Conservation (phyloP, 2,329 filamentous ascomycete species). For the Basipetospora chlamydospora region DNA sequence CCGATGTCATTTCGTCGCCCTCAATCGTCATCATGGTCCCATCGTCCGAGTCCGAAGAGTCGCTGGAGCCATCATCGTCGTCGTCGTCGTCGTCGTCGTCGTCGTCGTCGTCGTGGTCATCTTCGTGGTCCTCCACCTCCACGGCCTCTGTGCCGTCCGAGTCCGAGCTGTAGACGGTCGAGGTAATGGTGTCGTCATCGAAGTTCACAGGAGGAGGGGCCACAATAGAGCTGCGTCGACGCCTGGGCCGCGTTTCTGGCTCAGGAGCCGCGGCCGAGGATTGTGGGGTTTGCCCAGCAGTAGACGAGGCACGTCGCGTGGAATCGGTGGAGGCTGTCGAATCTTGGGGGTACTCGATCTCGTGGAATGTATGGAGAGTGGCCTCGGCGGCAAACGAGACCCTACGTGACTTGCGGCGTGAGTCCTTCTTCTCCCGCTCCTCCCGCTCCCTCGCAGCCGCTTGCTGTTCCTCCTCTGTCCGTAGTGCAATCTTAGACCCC, state of each 20-base stretch:
- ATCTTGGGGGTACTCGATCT: constrained; percentile 77
- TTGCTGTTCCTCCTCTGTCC: constrained; percentile 57
- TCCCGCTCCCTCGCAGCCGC: constrained; percentile 55
- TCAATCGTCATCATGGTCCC: constrained; percentile 74
- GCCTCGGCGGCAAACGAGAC: constrained; percentile 97
- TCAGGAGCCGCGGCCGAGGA: too few relatives aligned
- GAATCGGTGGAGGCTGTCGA: constrained; percentile 69
- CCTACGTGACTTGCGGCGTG: constrained; percentile 79
- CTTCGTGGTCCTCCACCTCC: constrained; percentile 26
- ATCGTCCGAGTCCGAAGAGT: constrained; percentile 51
- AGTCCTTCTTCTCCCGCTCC: constrained; percentile 65
- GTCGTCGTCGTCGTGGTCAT: too few relatives aligned
- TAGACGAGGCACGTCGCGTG: constrained; percentile 56
- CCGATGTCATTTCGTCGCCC: constrained; percentile 60
- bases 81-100: too few relatives aligned
- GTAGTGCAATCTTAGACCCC: constrained; percentile 46
- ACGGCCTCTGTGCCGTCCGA: constrained; percentile 41
- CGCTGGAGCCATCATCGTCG: constrained; percentile 31
- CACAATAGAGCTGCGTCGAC: constrained; percentile 53
- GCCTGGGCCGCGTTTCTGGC: constrained; percentile 6
- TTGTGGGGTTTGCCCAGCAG: too few relatives aligned
- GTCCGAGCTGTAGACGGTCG: constrained; percentile 62
- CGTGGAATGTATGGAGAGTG: constrained; percentile 93
- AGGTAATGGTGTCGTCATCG: constrained; percentile 55
- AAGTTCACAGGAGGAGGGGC: too few relatives aligned